A percentile compares a stretch with the other conserved stretches of the same genome.
phyloP scores from a whole-genome alignment of 768 basidiomycete species.

The Leccinellum rugosiceps region DNA sequence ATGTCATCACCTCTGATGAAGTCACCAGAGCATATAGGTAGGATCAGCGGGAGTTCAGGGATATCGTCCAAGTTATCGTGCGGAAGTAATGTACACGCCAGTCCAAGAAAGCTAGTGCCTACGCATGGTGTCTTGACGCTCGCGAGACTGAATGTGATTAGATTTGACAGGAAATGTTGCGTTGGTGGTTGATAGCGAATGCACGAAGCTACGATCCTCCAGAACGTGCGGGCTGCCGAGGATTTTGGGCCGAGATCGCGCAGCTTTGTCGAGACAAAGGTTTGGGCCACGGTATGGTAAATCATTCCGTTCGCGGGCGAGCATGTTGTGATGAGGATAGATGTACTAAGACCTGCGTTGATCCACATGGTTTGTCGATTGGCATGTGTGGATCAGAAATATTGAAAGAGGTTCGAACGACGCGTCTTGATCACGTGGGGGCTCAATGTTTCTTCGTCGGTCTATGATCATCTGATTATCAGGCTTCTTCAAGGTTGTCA shows the following conservation, averaged over 20 bases:
- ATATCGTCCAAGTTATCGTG: constrained; percentile 13
- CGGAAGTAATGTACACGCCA: constrained; percentile 6
- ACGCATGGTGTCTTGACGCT: constrained; percentile 17
- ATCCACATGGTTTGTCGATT: constrained; percentile 20
- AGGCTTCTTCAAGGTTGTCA: too few species aligned
- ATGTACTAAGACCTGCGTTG: constrained; percentile 28
- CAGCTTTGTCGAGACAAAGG: constrained; percentile 24
- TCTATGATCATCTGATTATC: too few species aligned
- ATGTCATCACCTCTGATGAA: constrained; percentile 2
- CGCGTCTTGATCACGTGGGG: constrained; percentile 22
- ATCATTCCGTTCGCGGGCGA: constrained; percentile 29
- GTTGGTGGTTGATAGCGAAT: constrained; percentile 24
- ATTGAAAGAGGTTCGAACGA: neutral
- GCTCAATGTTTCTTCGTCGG: too few species aligned
- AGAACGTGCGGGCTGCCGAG: constrained; percentile 19
- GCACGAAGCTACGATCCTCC: constrained; percentile 25
- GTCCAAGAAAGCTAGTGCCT: constrained; percentile 25
- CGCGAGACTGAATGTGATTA: constrained; percentile 25
- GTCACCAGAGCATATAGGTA: constrained; percentile 17
- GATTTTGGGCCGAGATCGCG: constrained; percentile 26
- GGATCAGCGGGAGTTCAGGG: constrained; percentile 15
- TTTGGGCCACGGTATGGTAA: constrained; percentile 25
- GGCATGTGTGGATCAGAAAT: neutral
- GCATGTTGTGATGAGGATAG: constrained; percentile 20
- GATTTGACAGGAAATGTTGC: constrained; percentile 15